Percentiles rank a stretch among this genome's conserved stretches.
phyloP scores from a whole-genome alignment of 192 early-diverging fungal species.

The Spinellus fusiger region DNA sequence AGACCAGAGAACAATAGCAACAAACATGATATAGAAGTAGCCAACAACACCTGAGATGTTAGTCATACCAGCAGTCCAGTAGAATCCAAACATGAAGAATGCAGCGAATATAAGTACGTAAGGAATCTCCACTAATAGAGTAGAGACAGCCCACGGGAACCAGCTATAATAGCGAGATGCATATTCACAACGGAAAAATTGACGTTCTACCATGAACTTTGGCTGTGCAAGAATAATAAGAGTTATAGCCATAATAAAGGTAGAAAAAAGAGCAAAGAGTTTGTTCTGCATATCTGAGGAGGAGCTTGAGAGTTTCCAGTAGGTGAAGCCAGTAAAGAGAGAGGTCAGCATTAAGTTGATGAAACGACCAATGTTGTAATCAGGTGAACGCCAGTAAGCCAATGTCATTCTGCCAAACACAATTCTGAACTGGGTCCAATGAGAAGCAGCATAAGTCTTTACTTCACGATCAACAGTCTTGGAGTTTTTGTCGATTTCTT shows the following conservation, averaged over 20 bases:
- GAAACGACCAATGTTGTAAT: constrained; percentile 72
- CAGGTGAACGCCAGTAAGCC: constrained; percentile 66
- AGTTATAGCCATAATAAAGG: constrained; percentile 58
- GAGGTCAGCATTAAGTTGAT: constrained; percentile 52
- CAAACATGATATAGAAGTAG: constrained; percentile 62
- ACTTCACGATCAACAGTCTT: constrained; percentile 27
- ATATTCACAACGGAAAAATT: constrained; percentile 61
- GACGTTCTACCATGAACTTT: constrained; percentile 60
- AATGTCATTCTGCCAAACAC: constrained; percentile 60
- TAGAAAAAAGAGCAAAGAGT: constrained; percentile 67
- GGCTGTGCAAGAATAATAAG: constrained; percentile 68
- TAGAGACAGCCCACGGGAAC: constrained; percentile 56
- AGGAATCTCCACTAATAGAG: constrained; percentile 63
- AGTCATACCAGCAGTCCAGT: constrained; percentile 69
- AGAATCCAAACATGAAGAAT: constrained; percentile 64
- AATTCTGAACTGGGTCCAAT: constrained; percentile 44
- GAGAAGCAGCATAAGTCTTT: constrained; percentile 41
- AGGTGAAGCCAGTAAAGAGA: constrained; percentile 70
- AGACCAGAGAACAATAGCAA: constrained; percentile 58
- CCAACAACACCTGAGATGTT: constrained; percentile 37
- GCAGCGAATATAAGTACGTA: constrained; percentile 59
- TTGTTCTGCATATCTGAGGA: constrained; percentile 58
- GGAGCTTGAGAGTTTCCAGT: constrained; percentile 53
- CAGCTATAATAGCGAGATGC: constrained; percentile 64
- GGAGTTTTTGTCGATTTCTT: constrained; percentile 36